Percentiles rank a stretch among this genome's conserved stretches.
phyloP scores from a whole-genome alignment of 805 yeast species.

The Myxozyma sirexii region DNA sequence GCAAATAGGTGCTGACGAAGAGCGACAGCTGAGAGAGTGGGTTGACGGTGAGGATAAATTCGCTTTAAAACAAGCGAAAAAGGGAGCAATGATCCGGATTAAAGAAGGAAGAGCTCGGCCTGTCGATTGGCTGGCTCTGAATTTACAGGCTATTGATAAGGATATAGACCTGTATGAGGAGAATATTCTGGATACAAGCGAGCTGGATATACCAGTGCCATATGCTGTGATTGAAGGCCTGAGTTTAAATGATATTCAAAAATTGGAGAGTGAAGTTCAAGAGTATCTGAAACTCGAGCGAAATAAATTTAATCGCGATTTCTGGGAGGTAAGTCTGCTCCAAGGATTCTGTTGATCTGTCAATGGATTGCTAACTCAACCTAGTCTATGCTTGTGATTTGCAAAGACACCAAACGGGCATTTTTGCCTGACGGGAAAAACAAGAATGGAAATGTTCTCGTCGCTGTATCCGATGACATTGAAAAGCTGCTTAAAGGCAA shows the following conservation, averaged over 20 bases:
- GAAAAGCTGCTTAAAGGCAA: constrained; percentile 39
- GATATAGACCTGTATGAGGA: constrained; percentile 21
- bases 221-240: constrained; percentile 30
- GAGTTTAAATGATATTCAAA: constrained; percentile 22
- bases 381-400: constrained; percentile 15
- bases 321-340: constrained; percentile 35
- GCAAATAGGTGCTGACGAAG: constrained; percentile 20
- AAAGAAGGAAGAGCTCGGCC: constrained; percentile 37
- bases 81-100: constrained; percentile 41
- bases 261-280: constrained; percentile 15
- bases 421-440: not conserved
- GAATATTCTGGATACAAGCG: constrained; percentile 24
- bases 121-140: constrained; percentile 37
- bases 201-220: constrained; percentile 34
- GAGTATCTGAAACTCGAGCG: constrained; percentile 20
- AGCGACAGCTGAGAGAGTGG: constrained; percentile 35
- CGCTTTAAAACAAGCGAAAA: constrained; percentile 37
- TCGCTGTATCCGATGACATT: constrained; percentile 36
- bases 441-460: not conserved
- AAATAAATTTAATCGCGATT: constrained; percentile 26
- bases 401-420: constrained; percentile 18
- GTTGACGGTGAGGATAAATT: constrained; percentile 40
- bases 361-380: not conserved
- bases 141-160: constrained; percentile 28
- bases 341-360: not conserved